Evolutionary conservation across 2,329 filamentous ascomycete species (phyloP).

Genomic region (Tolypocladium ophioglossoides): DNA sequence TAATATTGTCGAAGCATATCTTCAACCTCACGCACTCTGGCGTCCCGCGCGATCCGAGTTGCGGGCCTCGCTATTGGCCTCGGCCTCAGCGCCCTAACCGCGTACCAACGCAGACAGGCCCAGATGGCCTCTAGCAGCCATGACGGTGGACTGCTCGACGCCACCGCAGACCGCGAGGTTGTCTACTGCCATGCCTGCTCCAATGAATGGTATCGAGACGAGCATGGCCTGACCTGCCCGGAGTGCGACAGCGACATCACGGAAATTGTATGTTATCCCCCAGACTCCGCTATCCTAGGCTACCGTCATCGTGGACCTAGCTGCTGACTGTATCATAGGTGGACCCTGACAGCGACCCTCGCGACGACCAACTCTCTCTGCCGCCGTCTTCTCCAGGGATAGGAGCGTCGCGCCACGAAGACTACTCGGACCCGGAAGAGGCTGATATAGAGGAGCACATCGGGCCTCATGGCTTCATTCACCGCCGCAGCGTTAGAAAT

Average conservation of each 20-base stretch:
- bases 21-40: constrained; percentile 29
- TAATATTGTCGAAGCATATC: neutral
- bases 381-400: constrained; percentile 18
- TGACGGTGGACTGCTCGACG: constrained; percentile 33
- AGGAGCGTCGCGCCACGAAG: constrained; percentile 17
- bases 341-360: constrained; percentile 50
- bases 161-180: constrained; percentile 49
- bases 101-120: constrained; percentile 37
- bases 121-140: constrained; percentile 24
- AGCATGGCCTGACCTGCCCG: constrained; percentile 61
- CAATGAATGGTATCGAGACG: constrained; percentile 69
- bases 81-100: constrained; percentile 45
- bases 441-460: constrained; percentile 45
- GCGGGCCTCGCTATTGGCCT: constrained; percentile 47
- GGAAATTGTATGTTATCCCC: constrained; percentile 61
- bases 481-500: constrained; percentile 23
- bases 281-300: neutral
- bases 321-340: constrained; percentile 25
- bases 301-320: neutral
- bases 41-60: constrained; percentile 43
- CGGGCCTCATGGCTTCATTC: constrained; percentile 30
- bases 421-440: constrained; percentile 48
- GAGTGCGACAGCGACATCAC: constrained; percentile 68
- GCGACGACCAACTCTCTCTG: constrained; percentile 24
- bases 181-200: constrained; percentile 79